Conservation (phyloP, 108 stramenopile species). For the Seminavis robusta region DNA sequence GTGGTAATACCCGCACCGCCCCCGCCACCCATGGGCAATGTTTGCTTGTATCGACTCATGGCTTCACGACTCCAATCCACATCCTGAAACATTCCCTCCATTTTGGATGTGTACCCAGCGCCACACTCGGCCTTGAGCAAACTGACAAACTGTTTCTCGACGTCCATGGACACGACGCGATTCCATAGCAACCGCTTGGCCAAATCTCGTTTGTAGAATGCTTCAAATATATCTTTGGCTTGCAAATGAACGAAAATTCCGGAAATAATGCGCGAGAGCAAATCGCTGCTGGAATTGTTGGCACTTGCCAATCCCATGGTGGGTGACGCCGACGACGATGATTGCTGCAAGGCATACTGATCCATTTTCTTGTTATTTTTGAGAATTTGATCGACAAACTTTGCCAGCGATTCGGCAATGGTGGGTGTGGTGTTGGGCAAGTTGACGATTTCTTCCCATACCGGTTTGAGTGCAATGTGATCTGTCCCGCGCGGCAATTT, state of each 20-base stretch:
- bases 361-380: constrained; percentile 55
- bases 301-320: background rate
- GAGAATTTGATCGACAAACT: constrained; percentile 73
- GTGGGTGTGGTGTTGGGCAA: constrained; percentile 5
- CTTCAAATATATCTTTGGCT: constrained; percentile 98
- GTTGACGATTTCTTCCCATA: constrained; percentile 88
- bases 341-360: constrained; percentile 7
- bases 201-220: constrained; percentile 94
- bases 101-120: constrained; percentile 94
- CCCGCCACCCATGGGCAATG: constrained; percentile 10
- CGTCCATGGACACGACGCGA: constrained; percentile 73
- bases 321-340: no score
- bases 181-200: constrained; percentile 94
- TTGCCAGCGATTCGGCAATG: constrained; percentile 89
- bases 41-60: constrained; percentile 81
- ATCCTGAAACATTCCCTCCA: constrained; percentile 99
- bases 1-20: constrained; percentile 4
- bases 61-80: constrained; percentile 90
- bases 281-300: constrained; percentile 14
- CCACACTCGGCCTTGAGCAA: constrained; percentile 98
- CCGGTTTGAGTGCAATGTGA: constrained; percentile 66
- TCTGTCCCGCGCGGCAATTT: constrained; percentile 67
- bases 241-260: constrained; percentile 85
- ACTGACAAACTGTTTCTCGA: constrained; percentile 90
- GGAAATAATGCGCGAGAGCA: constrained; percentile 50